Evolutionary conservation across 2,329 filamentous ascomycete species (phyloP).

Genomic region (Aspergillus melleus): DNA sequence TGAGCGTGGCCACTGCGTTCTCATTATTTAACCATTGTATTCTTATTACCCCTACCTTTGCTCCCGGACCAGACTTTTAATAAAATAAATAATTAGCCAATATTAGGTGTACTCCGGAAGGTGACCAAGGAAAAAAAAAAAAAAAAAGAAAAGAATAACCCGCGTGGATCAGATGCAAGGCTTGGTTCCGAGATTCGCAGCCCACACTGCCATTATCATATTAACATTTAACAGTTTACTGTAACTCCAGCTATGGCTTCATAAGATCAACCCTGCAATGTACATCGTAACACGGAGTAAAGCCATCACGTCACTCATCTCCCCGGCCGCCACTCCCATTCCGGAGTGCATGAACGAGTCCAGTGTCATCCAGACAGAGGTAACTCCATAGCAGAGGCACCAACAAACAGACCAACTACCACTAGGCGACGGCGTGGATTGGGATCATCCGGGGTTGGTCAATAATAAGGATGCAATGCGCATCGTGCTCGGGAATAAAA

Average conservation of each 20-base stretch:
- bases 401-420: neutral
- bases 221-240: no score
- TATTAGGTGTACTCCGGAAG: neutral
- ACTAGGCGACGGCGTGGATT: conserved; percentile 14
- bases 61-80: neutral
- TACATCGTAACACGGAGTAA: no score
- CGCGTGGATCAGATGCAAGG: conserved; percentile 14
- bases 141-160: neutral
- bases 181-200: conserved; percentile 22
- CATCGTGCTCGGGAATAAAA: neutral
- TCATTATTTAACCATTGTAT: neutral
- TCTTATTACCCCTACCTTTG: neutral
- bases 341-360: no score
- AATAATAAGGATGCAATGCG: neutral
- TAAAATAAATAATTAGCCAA: neutral
- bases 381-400: neutral
- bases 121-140: neutral
- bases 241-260: neutral
- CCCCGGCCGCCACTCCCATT: no score
- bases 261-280: no score
- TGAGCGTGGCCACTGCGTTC: neutral
- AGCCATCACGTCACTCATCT: no score
- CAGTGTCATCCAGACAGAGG: neutral
- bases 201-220: conserved; percentile 6
- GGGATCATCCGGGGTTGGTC: conserved; percentile 20